Evolutionary conservation across 2,329 filamentous ascomycete genomes (phyloP).

Genomic region (Xylariaceae sp.): DNA sequence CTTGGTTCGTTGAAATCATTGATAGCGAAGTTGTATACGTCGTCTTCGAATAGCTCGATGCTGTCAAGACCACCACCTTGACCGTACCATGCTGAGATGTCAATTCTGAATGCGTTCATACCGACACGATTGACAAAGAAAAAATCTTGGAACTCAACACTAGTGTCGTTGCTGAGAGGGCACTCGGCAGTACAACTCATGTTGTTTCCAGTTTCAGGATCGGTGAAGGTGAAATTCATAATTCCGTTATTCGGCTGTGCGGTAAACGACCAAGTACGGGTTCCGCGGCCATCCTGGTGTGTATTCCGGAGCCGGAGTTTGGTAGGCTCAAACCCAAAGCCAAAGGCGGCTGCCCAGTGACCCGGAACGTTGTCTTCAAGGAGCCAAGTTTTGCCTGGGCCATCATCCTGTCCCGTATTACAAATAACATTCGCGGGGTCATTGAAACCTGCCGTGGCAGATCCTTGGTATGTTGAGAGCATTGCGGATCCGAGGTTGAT

Average conservation of each 20-base stretch:
- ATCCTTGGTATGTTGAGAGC: conserved; percentile 61
- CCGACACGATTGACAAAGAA: conserved; percentile 81
- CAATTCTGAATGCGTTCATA: conserved; percentile 80
- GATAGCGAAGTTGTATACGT: conserved; percentile 81
- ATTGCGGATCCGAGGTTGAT: conserved; percentile 79
- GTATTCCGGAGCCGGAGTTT: conserved; percentile 88
- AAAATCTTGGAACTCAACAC: conserved; percentile 75
- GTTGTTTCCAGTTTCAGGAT: conserved; percentile 63
- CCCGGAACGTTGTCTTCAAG: conserved; percentile 69
- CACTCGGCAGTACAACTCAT: conserved; percentile 74
- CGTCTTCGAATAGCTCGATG: conserved; percentile 79
- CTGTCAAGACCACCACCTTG: conserved; percentile 77
- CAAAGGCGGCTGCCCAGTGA: conserved; percentile 77
- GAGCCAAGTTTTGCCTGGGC: conserved; percentile 75
- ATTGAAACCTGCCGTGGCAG: conserved; percentile 57
- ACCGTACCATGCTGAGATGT: conserved; percentile 85
- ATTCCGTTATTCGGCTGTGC: conserved; percentile 84
- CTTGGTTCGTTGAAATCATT: conserved; percentile 81
- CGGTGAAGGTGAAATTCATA: conserved; percentile 90
- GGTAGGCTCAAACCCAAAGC: conserved; percentile 79
- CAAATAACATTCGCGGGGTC: conserved; percentile 81
- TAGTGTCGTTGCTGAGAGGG: conserved; percentile 68
- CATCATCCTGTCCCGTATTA: conserved; percentile 61
- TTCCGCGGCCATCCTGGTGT: conserved; percentile 74
- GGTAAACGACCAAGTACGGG: conserved; percentile 80